Base-by-base conservation (phyloP, 129 eudicot species). In the Escallonia herrerae region DNA sequence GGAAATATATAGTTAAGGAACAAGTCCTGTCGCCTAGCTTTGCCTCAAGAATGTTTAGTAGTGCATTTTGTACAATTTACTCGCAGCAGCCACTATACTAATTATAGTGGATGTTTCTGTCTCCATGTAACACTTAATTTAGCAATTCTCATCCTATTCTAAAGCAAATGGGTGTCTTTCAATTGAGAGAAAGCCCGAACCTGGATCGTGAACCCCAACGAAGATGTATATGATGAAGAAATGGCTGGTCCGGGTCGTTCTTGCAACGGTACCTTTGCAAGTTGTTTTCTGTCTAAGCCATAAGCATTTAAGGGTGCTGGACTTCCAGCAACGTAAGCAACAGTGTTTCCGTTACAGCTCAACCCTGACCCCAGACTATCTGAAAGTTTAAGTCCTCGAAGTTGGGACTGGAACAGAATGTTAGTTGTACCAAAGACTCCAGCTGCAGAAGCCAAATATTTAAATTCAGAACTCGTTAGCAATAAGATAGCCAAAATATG, bases 191-290 rank as follows among this genome's bases (percentile, higher is more conserved):
- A 48, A 40, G 7, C 7, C 37, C 2, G 6, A 51, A 70, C 85
- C 85, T 81, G 81, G 68, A 81, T 64, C 40, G 85, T 64, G 43
- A 81, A 76, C 61, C 85, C 85, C 72, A 68, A 59, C 5, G 81
- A 81, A 43, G 78, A 76, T 53, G 73, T 76, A 48, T 72, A 81
- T 22, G 85, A 76, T 2, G 81, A 76, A 41, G 85, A 76, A 72
- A 81, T 81, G 44, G 85, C 62, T 1, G 85, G 85, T 37, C 85
- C 85, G 8, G 85, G 85, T 4, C 85, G 70, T 64, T 81, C 67
- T 63, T 76, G 54, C 54, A 81, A 81, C n/a, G 81, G 67, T 63
- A 59, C 49, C 0, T 44, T 64, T 38, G 73, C 47, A 55, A 76
- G 48, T 4, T 76, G 65, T 38, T 63, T 69, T 68, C 58, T 76